Conservation (phyloP, 176 grass and related monocot species). For the Hordeum marinum region DNA sequence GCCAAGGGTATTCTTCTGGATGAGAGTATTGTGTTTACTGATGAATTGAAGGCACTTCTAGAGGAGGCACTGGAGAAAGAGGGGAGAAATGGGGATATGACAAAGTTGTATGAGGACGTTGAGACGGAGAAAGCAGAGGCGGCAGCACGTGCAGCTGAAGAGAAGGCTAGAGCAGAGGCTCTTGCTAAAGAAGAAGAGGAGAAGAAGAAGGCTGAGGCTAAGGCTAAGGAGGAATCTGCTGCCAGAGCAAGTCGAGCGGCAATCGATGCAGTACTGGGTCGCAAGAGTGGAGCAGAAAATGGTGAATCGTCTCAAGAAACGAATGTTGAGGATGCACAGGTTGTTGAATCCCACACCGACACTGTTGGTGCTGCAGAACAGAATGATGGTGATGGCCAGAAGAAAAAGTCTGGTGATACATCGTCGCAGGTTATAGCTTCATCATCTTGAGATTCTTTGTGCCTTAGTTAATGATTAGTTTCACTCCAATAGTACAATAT, state of each 20-base stretch:
- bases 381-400: slow-evolving; percentile 3
- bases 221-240: slow-evolving; percentile 66
- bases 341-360: slow-evolving; percentile 27
- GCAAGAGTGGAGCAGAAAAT: slow-evolving; percentile 47
- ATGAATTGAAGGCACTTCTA: slow-evolving; percentile 63
- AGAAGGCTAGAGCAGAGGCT: slow-evolving; percentile 73
- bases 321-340: slow-evolving; percentile 32
- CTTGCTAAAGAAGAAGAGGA: slow-evolving; percentile 81
- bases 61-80: slow-evolving; percentile 55
- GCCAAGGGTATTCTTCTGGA: slow-evolving; percentile 65
- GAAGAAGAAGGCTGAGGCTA: slow-evolving; percentile 71
- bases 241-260: slow-evolving; percentile 67
- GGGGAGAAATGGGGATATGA: slow-evolving; percentile 58
- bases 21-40: slow-evolving; percentile 47
- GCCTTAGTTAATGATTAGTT: slow-evolving; percentile 22
- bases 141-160: slow-evolving; percentile 61
- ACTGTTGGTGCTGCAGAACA: not conserved
- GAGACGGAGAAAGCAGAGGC: slow-evolving; percentile 67
- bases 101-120: slow-evolving; percentile 69
- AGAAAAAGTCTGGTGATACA: slow-evolving; percentile 32
- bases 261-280: slow-evolving; percentile 62
- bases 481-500: slow-evolving; percentile 21
- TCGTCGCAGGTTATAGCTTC: slow-evolving; percentile 8
- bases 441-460: slow-evolving; percentile 2
- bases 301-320: slow-evolving; percentile 25